Conservation (phyloP, 768 basidiomycete species). For the Kwoniella sp. region DNA sequence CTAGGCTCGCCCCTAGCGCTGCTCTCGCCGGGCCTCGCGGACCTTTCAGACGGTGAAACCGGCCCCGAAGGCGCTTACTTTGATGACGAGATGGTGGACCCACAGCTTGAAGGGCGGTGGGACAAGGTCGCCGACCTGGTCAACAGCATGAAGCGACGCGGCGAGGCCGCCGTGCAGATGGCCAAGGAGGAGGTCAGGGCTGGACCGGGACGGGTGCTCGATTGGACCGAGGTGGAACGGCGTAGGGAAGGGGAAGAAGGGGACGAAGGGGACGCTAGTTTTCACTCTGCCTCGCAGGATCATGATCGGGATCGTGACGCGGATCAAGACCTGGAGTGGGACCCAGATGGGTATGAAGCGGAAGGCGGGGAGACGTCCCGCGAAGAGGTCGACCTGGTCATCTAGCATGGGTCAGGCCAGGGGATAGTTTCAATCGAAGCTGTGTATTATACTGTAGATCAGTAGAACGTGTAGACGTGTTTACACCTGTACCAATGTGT, state of each 20-base stretch:
- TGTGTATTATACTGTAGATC: no score
- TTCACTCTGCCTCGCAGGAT: neutral
- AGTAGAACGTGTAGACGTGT: no score
- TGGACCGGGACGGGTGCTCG: constrained; percentile 7
- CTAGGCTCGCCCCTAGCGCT: constrained; percentile 1
- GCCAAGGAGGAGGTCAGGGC: constrained; percentile 16
- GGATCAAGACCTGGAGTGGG: neutral
- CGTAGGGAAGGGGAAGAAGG: neutral
- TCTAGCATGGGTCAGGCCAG: no score
- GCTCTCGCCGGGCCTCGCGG: constrained; percentile 9
- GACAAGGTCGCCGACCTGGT: constrained; percentile 26
- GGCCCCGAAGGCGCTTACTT: constrained; percentile 11
- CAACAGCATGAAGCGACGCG: constrained; percentile 23
- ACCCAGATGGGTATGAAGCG: neutral
- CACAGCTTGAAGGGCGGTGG: constrained; percentile 34
- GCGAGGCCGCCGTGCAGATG: constrained; percentile 20
- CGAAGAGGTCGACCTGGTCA: constrained; percentile 8
- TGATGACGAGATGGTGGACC: constrained; percentile 24
- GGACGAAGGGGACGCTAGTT: neutral
- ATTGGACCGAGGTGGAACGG: constrained; percentile 23
- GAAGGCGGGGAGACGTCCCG: constrained; percentile 4
- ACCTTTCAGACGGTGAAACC: neutral
- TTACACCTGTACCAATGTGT: no score
- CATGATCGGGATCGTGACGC: no score
- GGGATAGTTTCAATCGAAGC: no score